Evolutionary conservation across 2,329 filamentous ascomycete species (phyloP), one percentile per base, ranked within the genome.

Genomic region (Fusarium graminum): DNA sequence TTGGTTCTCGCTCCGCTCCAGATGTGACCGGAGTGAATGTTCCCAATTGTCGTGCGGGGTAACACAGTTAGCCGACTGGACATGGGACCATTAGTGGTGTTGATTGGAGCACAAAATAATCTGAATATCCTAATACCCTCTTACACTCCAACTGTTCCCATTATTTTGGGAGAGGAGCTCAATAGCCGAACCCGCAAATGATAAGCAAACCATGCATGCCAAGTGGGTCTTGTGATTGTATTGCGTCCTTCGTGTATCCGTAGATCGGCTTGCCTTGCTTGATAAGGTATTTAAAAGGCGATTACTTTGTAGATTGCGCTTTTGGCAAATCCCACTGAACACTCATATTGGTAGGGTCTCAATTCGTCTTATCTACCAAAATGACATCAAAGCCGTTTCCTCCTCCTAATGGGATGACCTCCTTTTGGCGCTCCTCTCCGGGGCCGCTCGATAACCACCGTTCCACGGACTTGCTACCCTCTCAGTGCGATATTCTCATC

Each of bases 401-500:
- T 12, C 39, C 44, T 4, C 50, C 39, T 2, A 45, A 63, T 14
- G 61, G 57, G 7, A 69, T 63, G 58, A 11, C 12, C 1, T 60
- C 61, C 5, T 69, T 68, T 14, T 69, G 67, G 67, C 50, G 67
- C 6, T 29, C 25, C 1, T 12, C 50, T 4, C 54, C 43, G 0
- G 50, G 57, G 9, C 9, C 19, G 3, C 22, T 69, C 2, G 61
- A 69, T 9, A 30, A 41, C 4, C n/a, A 52, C 29, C 55, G 52
- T 1, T 64, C 58, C 0, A 55, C 54, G 0, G 1, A 10, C 2
- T 2, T 14, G 2, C 28, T 85, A 1, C 82, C 82, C 0, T 42
- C 65, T 1, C 58, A 78, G 29, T 77, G 74, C 29, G 81, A 85
- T 43, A 78, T 85, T 49, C 75, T 80, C 16, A 79, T 85, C 36